Percentiles rank a stretch among this genome's conserved stretches.
Conservation (phyloP, 1,284 basidiomycete species). For the Dichomitus squalens region DNA sequence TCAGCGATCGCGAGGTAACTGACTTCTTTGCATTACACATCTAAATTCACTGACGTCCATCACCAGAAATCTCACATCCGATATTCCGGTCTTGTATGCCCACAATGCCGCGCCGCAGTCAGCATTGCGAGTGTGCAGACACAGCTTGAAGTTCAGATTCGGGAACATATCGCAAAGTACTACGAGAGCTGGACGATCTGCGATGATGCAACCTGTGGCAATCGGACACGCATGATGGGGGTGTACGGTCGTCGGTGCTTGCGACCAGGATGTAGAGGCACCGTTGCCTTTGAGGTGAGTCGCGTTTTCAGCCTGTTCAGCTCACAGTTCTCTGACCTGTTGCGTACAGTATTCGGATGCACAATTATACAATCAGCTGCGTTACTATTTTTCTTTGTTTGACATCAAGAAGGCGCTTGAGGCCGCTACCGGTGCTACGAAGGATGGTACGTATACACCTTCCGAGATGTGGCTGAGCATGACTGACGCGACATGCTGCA, state of each 20-base stretch:
- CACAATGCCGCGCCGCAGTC: constrained; percentile 62
- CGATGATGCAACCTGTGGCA: constrained; percentile 83
- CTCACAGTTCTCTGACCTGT: neutral
- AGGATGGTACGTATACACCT: constrained; percentile 47
- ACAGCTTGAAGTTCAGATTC: constrained; percentile 88
- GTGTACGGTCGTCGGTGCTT: constrained; percentile 89
- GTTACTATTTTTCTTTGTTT: constrained; percentile 82
- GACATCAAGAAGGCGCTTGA: constrained; percentile 68
- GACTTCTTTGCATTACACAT: neutral
- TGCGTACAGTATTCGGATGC: constrained; percentile 75
- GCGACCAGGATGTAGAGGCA: constrained; percentile 66
- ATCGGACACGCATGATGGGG: constrained; percentile 87
- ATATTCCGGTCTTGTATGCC: constrained; percentile 55
- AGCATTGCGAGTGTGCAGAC: constrained; percentile 67
- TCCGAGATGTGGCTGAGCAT: neutral
- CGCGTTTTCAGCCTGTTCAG: neutral
- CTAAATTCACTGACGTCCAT: neutral
- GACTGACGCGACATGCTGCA: constrained; percentile 2
- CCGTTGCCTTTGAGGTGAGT: constrained; percentile 75
- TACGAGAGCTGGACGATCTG: constrained; percentile 92
- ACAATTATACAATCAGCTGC: constrained; percentile 84
- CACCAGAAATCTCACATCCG: constrained; percentile 52
- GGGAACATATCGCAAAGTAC: constrained; percentile 77
- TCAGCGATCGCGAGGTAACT: constrained; percentile 64
- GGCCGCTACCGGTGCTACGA: constrained; percentile 46